Evolutionary conservation across 345 rosid species (phyloP), one percentile per base, ranked within the genome.

Genomic region (Salix viminalis): DNA sequence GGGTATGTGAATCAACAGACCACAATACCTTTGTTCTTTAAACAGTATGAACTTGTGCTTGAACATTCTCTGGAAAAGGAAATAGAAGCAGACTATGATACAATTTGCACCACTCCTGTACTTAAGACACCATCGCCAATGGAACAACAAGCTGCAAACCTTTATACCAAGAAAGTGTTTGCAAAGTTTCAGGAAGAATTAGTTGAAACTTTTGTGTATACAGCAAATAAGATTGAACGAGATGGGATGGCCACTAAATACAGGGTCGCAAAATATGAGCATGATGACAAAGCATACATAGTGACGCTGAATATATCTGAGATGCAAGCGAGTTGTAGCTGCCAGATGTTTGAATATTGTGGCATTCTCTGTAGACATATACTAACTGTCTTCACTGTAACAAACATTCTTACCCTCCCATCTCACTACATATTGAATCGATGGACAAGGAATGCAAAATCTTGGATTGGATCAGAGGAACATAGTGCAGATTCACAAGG

Each of bases 131-230:
- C 91, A 32, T 90, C 93, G 5, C 93, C 93, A 66, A 87, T 90
- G 93, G 91, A 90, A 78, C 89, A 86, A 83, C 91, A 87, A 84
- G 90, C 93, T 65, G 85, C 93, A 75, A 86, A 85, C 77, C 78
- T 90, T 62, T 90, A 90, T 68, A 83, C 90, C 21, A 90, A 83
- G 82, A 84, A 82, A 79, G 84, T 90, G 67, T 88, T 90, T 79
- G 79, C 83, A 67, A 87, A 88, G 85, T 90, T 88, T 86, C 90
- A 87, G 88, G 91, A 90, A 73, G 93, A 90, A 76, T 84, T 90
- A 56, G 93, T 90, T 77, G 93, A 88, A 79, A 88, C 91, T 61
- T 90, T 90, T 75, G 91, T 82, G 34, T 87, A 88, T 73, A 90
- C 91, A 7, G 91, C 93, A 65, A 86, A 90, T 78, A 87, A 84